A percentile compares a stretch with the other conserved stretches of the same genome.
Conservation (phyloP, 805 yeast genomes). For the Sugiyamaella floridensis region DNA sequence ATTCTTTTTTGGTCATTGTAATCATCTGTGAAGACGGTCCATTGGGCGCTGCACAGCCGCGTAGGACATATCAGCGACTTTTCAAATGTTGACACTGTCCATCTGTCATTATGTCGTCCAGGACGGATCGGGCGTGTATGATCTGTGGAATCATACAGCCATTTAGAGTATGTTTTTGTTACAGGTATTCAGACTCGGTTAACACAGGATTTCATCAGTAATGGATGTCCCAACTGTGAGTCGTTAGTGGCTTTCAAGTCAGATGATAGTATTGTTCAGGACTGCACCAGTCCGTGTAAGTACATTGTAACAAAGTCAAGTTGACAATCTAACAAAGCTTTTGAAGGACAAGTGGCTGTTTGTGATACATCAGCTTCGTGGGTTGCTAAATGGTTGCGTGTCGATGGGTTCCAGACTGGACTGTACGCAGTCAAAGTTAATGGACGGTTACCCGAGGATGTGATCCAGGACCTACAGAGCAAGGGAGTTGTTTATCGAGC, state of each 20-base stretch:
- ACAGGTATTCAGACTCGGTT: not conserved
- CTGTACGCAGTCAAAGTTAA: slow-evolving; percentile 84
- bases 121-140: slow-evolving; percentile 93
- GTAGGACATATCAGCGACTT: not conserved
- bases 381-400: slow-evolving; percentile 92
- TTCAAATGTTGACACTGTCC: not conserved
- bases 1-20: too few species aligned
- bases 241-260: slow-evolving; percentile 68
- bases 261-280: slow-evolving; percentile 79
- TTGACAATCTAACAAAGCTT: slow-evolving; percentile 35
- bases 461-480: slow-evolving; percentile 60
- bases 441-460: slow-evolving; percentile 86
- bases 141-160: slow-evolving; percentile 90
- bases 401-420: slow-evolving; percentile 83
- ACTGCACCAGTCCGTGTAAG: slow-evolving; percentile 81
- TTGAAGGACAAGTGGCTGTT: slow-evolving; percentile 89
- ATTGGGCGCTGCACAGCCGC: too few species aligned
- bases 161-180: slow-evolving; percentile 42
- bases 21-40: too few species aligned
- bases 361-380: slow-evolving; percentile 81
- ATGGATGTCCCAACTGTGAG: slow-evolving; percentile 96
- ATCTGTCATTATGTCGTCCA: slow-evolving; percentile 34
- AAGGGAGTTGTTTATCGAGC: slow-evolving; percentile 86
- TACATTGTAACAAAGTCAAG: not conserved
- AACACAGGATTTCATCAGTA: slow-evolving; percentile 55